Evolutionary conservation across 352 stramenopile species (phyloP).

Genomic region (Phytophthora litchii): DNA sequence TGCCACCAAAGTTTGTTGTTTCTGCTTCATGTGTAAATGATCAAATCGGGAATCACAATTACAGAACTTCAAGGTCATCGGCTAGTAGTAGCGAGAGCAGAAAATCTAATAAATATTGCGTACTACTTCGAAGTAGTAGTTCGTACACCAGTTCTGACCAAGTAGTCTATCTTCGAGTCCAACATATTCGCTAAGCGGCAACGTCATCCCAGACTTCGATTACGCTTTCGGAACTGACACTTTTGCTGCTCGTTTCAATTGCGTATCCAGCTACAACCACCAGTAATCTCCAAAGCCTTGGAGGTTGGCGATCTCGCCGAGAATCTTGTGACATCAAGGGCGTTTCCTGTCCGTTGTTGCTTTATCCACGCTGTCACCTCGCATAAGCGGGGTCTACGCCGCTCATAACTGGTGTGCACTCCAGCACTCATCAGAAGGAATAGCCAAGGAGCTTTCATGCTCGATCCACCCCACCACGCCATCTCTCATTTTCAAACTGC

Average conservation of each 20-base stretch:
- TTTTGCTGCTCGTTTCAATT: neutral
- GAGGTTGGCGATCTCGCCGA: neutral
- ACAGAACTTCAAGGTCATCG: too few species aligned
- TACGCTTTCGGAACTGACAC: neutral
- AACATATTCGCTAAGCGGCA: too few species aligned
- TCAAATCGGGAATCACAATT: too few species aligned
- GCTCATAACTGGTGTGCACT: neutral
- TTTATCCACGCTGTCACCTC: neutral
- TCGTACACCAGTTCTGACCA: too few species aligned
- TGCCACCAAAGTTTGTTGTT: too few species aligned
- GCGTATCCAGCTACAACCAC: neutral
- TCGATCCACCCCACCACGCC: neutral
- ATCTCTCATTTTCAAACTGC: slow-evolving; percentile 23
- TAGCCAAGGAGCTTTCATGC: slow-evolving; percentile 43
- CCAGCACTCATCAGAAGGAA: slow-evolving; percentile 5
- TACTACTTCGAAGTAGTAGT: too few species aligned
- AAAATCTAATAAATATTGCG: too few species aligned
- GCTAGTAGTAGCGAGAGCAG: too few species aligned
- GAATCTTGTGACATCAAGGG: slow-evolving; percentile 1
- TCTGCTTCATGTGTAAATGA: too few species aligned
- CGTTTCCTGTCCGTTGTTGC: slow-evolving; percentile 11
- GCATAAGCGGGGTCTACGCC: neutral
- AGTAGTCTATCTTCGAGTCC: too few species aligned
- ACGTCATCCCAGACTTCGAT: too few species aligned
- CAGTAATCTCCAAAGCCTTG: neutral